These are phyloP conservation scores for Nannizzia gypsea DNA, from an alignment of 2,329 filamentous ascomycete species.

Conservation along the genomic window DNA sequence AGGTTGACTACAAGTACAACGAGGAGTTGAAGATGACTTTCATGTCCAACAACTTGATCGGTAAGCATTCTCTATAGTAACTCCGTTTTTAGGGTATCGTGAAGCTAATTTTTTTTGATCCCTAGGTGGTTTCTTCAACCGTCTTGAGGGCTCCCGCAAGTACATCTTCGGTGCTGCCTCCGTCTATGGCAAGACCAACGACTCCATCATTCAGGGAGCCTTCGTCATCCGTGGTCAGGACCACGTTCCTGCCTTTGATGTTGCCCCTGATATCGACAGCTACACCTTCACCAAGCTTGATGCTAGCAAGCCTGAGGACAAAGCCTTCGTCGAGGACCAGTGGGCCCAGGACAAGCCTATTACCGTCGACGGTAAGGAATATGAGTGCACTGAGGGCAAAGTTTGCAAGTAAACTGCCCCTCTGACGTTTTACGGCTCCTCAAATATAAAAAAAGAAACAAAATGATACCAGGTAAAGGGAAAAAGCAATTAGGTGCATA, in stretches of 20 bases:
- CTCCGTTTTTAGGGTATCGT: neutral
- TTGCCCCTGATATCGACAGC: constrained; percentile 93
- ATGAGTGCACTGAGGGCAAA: constrained; percentile 82
- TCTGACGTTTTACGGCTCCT: neutral
- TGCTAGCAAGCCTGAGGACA: constrained; percentile 71
- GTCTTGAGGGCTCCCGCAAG: constrained; percentile 96
- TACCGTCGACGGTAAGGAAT: constrained; percentile 72
- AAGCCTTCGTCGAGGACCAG: constrained; percentile 69
- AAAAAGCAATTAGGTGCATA: neutral
- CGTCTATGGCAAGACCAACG: constrained; percentile 80
- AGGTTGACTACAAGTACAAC: constrained; percentile 97
- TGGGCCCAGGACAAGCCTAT: constrained; percentile 90
- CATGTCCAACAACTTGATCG: constrained; percentile 98
- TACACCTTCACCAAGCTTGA: constrained; percentile 97
- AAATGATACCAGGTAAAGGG: neutral
- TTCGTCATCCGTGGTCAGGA: constrained; percentile 94
- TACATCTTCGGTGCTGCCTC: constrained; percentile 86
- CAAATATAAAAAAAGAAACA: neutral
- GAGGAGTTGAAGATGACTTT: constrained; percentile 93
- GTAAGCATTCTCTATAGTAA: constrained; percentile 27
- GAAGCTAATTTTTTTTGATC: neutral
- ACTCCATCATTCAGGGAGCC: constrained; percentile 83
- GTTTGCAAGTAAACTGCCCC: constrained; percentile 78
- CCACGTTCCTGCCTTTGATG: constrained; percentile 74
- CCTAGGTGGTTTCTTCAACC: constrained; percentile 78